phyloP scores from a whole-genome alignment of 2,329 filamentous ascomycete species.

The Triangularia verruculosa region DNA sequence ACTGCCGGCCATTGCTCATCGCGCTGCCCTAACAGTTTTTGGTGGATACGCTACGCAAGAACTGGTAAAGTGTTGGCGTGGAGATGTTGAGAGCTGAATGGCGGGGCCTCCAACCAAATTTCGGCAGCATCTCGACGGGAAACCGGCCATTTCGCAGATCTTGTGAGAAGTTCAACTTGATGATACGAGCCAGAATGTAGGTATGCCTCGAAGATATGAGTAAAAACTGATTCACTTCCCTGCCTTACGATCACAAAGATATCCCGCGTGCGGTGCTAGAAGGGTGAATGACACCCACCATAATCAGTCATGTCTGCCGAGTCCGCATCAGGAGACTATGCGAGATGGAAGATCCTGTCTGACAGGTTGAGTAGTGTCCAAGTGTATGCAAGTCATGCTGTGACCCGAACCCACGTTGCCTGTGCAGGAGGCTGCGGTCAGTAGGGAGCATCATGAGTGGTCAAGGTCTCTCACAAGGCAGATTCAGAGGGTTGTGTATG shows the following conservation, averaged over 20 bases:
- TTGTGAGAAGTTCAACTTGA: neutral
- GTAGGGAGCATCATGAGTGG: neutral
- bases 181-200: neutral
- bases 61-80: slow-evolving; percentile 2
- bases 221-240: neutral
- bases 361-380: slow-evolving; percentile 1
- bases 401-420: neutral
- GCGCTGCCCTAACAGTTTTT: slow-evolving; percentile 1
- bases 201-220: neutral
- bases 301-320: neutral
- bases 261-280: neutral
- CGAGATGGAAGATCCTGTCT: neutral
- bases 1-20: slow-evolving; percentile 3
- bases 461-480: slow-evolving; percentile 4
- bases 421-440: neutral
- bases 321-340: neutral
- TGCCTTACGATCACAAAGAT: neutral
- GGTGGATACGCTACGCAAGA: slow-evolving; percentile 1
- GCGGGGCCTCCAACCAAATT: neutral
- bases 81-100: neutral
- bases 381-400: slow-evolving; percentile 2
- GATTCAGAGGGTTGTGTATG: neutral
- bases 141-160: too few relatives aligned
- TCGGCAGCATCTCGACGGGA: neutral
- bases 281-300: slow-evolving; percentile 7